Evolutionary conservation across 805 yeast genomes (phyloP), one percentile per base, ranked within the genome.

Genomic region (Blastobotrys muscicola): DNA sequence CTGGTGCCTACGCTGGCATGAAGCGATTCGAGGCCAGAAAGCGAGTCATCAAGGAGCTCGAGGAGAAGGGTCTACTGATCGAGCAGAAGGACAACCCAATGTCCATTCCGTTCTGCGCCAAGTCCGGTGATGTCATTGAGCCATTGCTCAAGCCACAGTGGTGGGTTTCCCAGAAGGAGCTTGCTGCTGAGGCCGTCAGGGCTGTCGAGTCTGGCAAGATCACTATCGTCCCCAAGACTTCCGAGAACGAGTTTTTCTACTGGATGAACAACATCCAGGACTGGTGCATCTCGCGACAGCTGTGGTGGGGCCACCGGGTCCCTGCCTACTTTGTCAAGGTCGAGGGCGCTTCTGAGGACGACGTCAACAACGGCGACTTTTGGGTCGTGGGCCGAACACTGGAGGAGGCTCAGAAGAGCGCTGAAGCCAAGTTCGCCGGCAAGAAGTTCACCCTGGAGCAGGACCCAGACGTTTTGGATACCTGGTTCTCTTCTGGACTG

Each of bases 301-400:
- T 78, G 43, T 85, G 94, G 94, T 83, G 94, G 94, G 98, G 98
- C 53, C 98, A 92, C 70, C 80, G 97, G 69, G 85, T 95, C 67
- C 98, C 98, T 23, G 95, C 85, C 36, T 92, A 92, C 69, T 85
- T 85, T 54, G 85, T 87, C 48, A 70, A 74, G 44, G 69, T 90
- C 45, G 94, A 85, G 58, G 94, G 90, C 45, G 57, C 54, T 36
- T 58, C 62, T 36, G 67, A 66, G 48, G 80, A 74, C 46, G 67
- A 70, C 49, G 78, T 74, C 45, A 76, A 78, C 52, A 80, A 75
- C 50, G 65, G 70, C 48, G 82, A 80, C 61, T 82, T 71, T 70
- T 92, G 97, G 97, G 78, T 92, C 59, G 85, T 96, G 42, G 98
- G 95, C 50, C 78, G 94, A 67, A 69, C 67, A 46, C 61, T 74